Base-by-base conservation (phyloP, 345 rosid species). In the Combretum micranthum region DNA sequence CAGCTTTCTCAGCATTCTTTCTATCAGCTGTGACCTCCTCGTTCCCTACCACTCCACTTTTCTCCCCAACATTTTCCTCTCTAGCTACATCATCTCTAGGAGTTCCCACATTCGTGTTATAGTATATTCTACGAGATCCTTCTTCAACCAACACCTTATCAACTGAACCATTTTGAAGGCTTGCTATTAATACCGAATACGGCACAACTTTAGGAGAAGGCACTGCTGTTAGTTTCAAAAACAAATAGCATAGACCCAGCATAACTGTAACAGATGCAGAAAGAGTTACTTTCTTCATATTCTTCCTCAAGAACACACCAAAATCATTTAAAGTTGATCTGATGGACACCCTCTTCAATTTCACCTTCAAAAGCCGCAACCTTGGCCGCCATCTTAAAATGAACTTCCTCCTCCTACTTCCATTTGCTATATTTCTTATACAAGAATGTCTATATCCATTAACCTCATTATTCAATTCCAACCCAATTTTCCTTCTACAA, bases 121-220 rank as follows among this genome's bases (percentile, higher is more conserved):
- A 92, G 69, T 84, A 92, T 77, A 92, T 82, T 12, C 87, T 82
- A 50, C 94, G 98, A 64, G 97, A 92, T 21, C 90, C 97, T 74
- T 92, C 98, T 83, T 84, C 95, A 10, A 88, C 75, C 69, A 92
- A 75, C 59, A 92, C 85, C 52, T 81, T 85, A 0, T 82, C 74
- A 55, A 88, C 94, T 52, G 78, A 74, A 44, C 89, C 86, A 50
- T 60, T 77, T 60, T 80, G 85, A 60, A 92, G 93, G 74, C 80
- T 84, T 13, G 71, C 55, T 12, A 92, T 71, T 50, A 92, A 80
- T 42, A 86, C 97, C 0, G 97, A 92, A 69, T 92, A 92, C 1
- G 97, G 95, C 57, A 92, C 87, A 60, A 70, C 44, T 57, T 83
- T 77, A 2, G 95, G 82, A 50, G 89, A 77, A 12, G 97, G 95